Base-by-base conservation (phyloP, 495 filamentous ascomycete species). In the Corynascus novoguineensis region DNA sequence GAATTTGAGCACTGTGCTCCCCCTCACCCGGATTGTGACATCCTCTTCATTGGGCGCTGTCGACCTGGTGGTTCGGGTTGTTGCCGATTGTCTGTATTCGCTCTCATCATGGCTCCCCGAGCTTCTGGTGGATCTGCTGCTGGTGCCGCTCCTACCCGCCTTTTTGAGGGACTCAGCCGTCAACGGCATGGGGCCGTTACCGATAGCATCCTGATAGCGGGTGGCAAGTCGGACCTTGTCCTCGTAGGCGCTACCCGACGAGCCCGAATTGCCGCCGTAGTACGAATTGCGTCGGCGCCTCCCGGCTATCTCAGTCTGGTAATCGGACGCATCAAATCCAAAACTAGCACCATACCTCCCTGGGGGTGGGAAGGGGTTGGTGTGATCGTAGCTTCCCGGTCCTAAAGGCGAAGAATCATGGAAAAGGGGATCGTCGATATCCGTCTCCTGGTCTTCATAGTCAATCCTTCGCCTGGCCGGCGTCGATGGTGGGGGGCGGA, bases 71-170 rank as follows among this genome's bases (percentile, higher is more conserved):
- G 77, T 82, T 24, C 77, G 73, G 9, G 78, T 80, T 9, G 79
- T 80, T 1, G 75, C 75, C 19, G 78, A 81, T 50, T 77, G 75
- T 53, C 72, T 73, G 60, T 77, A 81, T 22, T 82, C 80, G 63
- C 78, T 81, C 58, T 82, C 80, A 60, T 82, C 79, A 54, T 73
- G 77, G 58, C 78, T 81, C 7, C 60, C 74, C 41, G 70, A 80
- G 68, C 76, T 80, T 47, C 74, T 71, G 17, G 77, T 81, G 31
- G 77, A 79, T 22, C 75, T 69, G 64, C 78, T 80, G 67, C 78
- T 79, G 17, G 64, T 66, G 35, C 68, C 73, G 47, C 70, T 73
- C 50, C 71, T 73, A 58, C 57, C 68, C 31, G 67, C 73, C 55
- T 69, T 73, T 63, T 69, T 71, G n/a, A 82, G 66, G 9, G 71